Base-by-base conservation (phyloP, 257 asterid genomes). In the Knoxia roxburghii region DNA sequence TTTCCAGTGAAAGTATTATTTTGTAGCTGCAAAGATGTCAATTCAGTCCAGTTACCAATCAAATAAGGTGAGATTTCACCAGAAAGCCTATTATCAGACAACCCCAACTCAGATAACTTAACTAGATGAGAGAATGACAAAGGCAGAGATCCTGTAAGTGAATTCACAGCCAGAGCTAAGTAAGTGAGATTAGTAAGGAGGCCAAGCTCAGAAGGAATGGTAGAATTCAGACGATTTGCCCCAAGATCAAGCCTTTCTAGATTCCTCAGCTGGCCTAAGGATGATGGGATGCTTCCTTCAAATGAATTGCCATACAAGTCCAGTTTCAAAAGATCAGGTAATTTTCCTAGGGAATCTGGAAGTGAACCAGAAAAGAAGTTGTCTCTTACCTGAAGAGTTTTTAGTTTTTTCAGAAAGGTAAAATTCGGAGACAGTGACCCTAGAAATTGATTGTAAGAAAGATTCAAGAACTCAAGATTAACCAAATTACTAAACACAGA, bases 1-100 rank as follows among this genome's bases (percentile, higher is more conserved):
- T 67, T 73, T 12, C 98, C 96, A 0, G 76, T 75, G 79, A 92
- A 85, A 27, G 0, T 1, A 64, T 92, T 92, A 64, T 68, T 73
- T 32, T 80, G 87, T 58, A 88, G 70, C 85, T 87, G 96, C 81
- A 91, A 67, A 37, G 96, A 86, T 30, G 40, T 73, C 70, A 91
- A 39, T 33, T 69, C 69, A 27, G 86, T 79, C 97, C 97, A 91
- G 48, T 78, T 74, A 55, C 75, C 50, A 53, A 86, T 57, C 27
- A 85, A 70, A 57, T 58, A 53, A 5, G 87, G 73, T 1, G 77
- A 71, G 65, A 91, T 76, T 26, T 78, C 83, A 53, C 96, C 95
- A 1, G 95, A 83, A 10, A 91, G 81, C 6, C 23, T 63, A 37
- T 89, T 91, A 2, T 76, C 90, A 0, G 95, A 90, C 27, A 93